phyloP scores from a whole-genome alignment of 306 rosid species.

The Casuarina equisetifolia region DNA sequence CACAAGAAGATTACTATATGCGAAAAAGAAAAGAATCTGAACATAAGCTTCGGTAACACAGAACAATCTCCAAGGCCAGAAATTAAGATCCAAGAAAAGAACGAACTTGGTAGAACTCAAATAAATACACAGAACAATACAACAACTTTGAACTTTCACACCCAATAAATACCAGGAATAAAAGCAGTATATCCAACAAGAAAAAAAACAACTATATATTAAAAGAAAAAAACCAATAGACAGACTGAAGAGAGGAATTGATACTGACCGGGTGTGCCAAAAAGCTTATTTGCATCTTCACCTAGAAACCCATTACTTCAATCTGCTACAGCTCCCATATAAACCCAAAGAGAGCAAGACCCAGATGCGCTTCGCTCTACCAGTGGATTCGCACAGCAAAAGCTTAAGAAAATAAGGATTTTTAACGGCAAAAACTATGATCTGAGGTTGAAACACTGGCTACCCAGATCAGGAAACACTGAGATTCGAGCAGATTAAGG shows the following conservation, averaged over 20 bases:
- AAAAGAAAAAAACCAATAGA: constrained; percentile 22
- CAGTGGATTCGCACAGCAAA: constrained; percentile 44
- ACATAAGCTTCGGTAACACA: constrained; percentile 12
- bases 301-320: constrained; percentile 36
- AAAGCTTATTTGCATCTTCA: constrained; percentile 36
- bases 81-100: constrained; percentile 47
- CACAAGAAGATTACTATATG: constrained; percentile 8
- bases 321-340: constrained; percentile 39
- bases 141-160: constrained; percentile 29
- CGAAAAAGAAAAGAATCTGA: constrained; percentile 24
- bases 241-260: constrained; percentile 16
- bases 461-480: constrained; percentile 45
- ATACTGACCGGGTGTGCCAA: constrained; percentile 48
- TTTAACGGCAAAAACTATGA: constrained; percentile 32
- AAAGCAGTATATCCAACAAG: constrained; percentile 14
- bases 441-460: constrained; percentile 33
- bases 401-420: constrained; percentile 16
- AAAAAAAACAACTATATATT: constrained; percentile 15
- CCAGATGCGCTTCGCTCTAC: constrained; percentile 34
- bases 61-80: constrained; percentile 1
- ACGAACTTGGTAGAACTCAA: constrained; percentile 24
- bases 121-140: constrained; percentile 11
- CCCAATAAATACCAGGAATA: constrained; percentile 24
- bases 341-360: constrained; percentile 39
- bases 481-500: constrained; percentile 40